Percentiles rank a stretch among this genome's conserved stretches.
phyloP scores from a whole-genome alignment of 805 yeast species.

The Candida railenensis region DNA sequence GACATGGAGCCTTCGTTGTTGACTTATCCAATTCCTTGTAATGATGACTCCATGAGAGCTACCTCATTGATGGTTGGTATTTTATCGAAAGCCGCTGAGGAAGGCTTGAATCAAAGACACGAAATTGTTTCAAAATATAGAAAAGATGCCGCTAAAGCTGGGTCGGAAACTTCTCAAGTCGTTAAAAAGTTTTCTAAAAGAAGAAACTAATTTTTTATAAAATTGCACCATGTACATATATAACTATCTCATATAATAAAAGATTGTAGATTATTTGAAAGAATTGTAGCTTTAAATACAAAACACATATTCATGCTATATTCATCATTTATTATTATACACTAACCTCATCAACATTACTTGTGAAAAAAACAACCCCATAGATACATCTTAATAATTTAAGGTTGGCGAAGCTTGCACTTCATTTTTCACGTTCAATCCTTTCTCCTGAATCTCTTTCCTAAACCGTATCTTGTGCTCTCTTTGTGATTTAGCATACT shows the following conservation, averaged over 20 bases:
- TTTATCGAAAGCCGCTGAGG: constrained; percentile 79
- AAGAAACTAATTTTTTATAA: not conserved
- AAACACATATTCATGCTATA: no score
- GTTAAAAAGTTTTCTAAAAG: not conserved
- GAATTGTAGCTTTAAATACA: no score
- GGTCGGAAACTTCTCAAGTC: not conserved
- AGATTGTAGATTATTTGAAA: constrained; percentile 5
- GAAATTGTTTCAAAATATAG: constrained; percentile 14
- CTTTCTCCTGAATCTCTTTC: constrained; percentile 22
- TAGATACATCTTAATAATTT: no score
- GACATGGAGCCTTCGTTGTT: constrained; percentile 87
- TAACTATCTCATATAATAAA: constrained; percentile 2
- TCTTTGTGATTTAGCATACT: constrained; percentile 15
- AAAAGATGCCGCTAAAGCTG: not conserved
- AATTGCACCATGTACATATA: constrained; percentile 1
- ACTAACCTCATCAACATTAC: no score
- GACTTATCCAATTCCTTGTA: constrained; percentile 94
- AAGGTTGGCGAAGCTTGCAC: not conserved
- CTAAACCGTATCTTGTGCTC: constrained; percentile 21
- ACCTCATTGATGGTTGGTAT: constrained; percentile 80
- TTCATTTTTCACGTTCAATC: constrained; percentile 12
- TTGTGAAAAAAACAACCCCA: no score
- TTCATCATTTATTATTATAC: no score
- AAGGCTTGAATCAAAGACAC: constrained; percentile 64
- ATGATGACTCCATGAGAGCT: constrained; percentile 86